Percentiles rank a stretch among this genome's conserved stretches.
phyloP scores from a whole-genome alignment of 192 early-diverging fungal species.

The Podila horticola region DNA sequence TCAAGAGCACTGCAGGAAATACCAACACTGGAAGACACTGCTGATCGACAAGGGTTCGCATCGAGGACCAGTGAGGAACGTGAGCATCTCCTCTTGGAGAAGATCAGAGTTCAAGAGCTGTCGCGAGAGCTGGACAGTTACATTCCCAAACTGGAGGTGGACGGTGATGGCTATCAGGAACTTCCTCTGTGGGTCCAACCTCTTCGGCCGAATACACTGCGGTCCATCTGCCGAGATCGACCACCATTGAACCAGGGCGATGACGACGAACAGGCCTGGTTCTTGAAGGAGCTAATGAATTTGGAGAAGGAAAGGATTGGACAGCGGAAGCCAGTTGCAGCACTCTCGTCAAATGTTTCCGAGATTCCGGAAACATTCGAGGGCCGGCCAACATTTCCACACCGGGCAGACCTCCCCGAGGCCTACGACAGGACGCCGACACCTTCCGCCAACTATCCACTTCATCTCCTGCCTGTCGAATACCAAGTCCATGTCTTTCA shows the following conservation, averaged over 20 bases:
- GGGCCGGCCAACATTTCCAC: not conserved
- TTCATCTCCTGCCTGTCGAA: constrained; percentile 22
- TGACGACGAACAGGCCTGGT: not conserved
- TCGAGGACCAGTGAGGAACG: no score
- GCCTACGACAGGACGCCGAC: not conserved
- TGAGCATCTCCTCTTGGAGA: no score
- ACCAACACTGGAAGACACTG: no score
- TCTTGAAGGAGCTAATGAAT: constrained; percentile 3
- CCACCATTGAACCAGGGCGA: not conserved
- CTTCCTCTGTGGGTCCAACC: no score
- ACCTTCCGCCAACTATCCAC: constrained; percentile 23
- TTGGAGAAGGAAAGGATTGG: not conserved
- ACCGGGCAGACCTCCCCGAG: not conserved
- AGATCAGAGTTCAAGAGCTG: no score
- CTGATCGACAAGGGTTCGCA: no score
- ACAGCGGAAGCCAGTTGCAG: constrained; percentile 1
- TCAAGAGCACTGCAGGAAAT: no score
- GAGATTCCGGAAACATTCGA: not conserved
- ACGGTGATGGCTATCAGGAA: no score
- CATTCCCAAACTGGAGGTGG: no score
- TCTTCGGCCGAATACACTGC: constrained; percentile 8
- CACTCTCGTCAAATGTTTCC: not conserved
- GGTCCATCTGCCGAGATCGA: not conserved
- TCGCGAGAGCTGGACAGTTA: no score
- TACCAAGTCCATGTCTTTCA: constrained; percentile 43